Percentiles rank a stretch among this genome's conserved stretches.
These are phyloP conservation scores for Neofusicoccum cordaticola DNA, from an alignment of 2,329 filamentous ascomycete species.

Conservation along the genomic window DNA sequence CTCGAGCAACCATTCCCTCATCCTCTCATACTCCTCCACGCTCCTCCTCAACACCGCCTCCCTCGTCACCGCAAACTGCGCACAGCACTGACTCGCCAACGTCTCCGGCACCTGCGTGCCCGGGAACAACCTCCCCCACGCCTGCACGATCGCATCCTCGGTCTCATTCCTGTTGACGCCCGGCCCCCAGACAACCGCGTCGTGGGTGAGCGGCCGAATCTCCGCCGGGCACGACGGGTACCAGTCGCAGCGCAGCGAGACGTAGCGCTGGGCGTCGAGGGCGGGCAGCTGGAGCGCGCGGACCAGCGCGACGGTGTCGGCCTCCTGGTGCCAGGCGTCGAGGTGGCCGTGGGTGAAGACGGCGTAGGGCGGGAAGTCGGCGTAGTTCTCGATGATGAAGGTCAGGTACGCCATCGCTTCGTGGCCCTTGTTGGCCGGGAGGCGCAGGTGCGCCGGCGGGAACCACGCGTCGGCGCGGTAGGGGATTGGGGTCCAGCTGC, in stretches of 20 bases:
- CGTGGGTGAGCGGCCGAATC: conserved; percentile 16
- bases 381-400: conserved; percentile 21
- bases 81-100: conserved; percentile 19
- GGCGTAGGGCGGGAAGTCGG: conserved; percentile 9
- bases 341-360: conserved; percentile 22
- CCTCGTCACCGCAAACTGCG: conserved; percentile 21
- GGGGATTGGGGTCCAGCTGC: conserved; percentile 15
- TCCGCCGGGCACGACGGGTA: conserved; percentile 20
- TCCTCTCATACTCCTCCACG: conserved; percentile 11
- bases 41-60: conserved; percentile 7
- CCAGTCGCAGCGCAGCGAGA: conserved; percentile 20
- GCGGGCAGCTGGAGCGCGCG: conserved; percentile 8
- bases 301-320: conserved; percentile 14
- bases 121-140: conserved; percentile 18
- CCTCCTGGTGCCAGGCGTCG: conserved; percentile 20
- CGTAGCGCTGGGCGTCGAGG: conserved; percentile 10
- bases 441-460: conserved; percentile 15
- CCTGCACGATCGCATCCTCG: conserved; percentile 11
- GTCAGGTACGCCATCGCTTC: conserved; percentile 22
- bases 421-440: conserved; percentile 21
- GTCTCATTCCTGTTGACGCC: conserved; percentile 18
- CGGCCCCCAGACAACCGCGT: conserved; percentile 17
- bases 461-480: conserved; percentile 15
- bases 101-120: conserved; percentile 7
- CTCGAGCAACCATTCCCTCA: conserved; percentile 18